These are phyloP conservation scores for Leishmania arabica DNA, from an alignment of 208 protist species.

Conservation along the genomic window DNA sequence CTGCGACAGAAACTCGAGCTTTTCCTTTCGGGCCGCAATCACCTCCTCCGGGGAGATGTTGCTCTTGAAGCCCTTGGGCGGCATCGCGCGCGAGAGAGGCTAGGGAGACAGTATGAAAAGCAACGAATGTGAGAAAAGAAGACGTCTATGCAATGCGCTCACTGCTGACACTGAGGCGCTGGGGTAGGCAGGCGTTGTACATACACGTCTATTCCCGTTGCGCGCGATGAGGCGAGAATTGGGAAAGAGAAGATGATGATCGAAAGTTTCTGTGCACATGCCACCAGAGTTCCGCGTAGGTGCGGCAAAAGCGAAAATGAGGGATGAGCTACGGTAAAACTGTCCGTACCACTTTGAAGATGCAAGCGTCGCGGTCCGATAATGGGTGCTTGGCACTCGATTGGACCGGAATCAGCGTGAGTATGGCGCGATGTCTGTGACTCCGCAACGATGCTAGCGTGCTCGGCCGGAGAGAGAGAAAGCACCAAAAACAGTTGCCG, in stretches of 20 bases:
- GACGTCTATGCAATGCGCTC: neutral
- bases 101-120: neutral
- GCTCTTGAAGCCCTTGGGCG: slow-evolving; percentile 48
- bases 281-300: neutral
- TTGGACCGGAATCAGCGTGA: neutral
- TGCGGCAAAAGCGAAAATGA: neutral
- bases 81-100: slow-evolving; percentile 8
- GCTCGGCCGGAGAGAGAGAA: neutral
- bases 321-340: neutral
- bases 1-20: slow-evolving; percentile 50
- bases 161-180: neutral
- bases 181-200: neutral
- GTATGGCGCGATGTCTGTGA: neutral
- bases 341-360: neutral
- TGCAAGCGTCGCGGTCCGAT: neutral
- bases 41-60: slow-evolving; percentile 53
- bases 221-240: neutral
- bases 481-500: neutral
- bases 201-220: neutral
- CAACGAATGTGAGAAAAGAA: neutral
- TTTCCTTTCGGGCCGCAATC: slow-evolving; percentile 65
- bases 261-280: neutral
- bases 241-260: neutral
- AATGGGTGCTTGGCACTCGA: neutral
- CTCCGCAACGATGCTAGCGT: neutral